These are phyloP conservation scores for Fusarium temperatum DNA, from an alignment of 2,329 filamentous ascomycete genomes.

Conservation along the genomic window DNA sequence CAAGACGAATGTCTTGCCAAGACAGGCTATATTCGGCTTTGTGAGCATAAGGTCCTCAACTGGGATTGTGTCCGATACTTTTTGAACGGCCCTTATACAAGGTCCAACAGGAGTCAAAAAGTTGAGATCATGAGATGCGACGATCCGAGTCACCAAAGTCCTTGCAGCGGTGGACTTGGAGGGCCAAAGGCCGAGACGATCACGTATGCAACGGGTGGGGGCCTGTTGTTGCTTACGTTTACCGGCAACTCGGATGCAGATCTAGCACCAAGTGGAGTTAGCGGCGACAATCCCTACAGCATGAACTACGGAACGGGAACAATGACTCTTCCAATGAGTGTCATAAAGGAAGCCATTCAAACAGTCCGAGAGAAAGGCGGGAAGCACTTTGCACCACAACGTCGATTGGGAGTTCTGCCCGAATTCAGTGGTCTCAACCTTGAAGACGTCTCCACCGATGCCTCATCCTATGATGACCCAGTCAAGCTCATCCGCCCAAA, in stretches of 20 bases:
- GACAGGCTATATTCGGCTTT: not conserved
- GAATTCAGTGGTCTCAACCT: not conserved
- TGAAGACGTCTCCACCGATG: not conserved
- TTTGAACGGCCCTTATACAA: not conserved
- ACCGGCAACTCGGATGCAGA: not conserved
- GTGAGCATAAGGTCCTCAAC: not conserved
- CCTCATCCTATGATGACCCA: not conserved
- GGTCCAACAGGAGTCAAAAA: not conserved
- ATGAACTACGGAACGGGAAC: no score
- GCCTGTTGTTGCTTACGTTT: not conserved
- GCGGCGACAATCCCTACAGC: not conserved
- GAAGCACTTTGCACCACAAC: not conserved
- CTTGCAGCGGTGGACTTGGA: fast-evolving
- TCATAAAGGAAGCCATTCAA: not conserved
- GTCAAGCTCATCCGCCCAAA: not conserved
- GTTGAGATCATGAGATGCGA: not conserved
- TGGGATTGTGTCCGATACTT: not conserved
- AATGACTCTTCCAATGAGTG: not conserved
- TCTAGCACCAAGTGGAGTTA: not conserved
- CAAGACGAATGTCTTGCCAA: fast-evolving
- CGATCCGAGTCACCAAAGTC: not conserved
- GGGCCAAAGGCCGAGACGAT: not conserved
- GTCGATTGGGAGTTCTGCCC: not conserved
- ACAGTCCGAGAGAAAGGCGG: not conserved
- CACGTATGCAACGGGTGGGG: not conserved